Evolutionary conservation across 169 alveolate species (phyloP), one percentile per base, ranked within the genome.

Genomic region (Theileria annulata): DNA sequence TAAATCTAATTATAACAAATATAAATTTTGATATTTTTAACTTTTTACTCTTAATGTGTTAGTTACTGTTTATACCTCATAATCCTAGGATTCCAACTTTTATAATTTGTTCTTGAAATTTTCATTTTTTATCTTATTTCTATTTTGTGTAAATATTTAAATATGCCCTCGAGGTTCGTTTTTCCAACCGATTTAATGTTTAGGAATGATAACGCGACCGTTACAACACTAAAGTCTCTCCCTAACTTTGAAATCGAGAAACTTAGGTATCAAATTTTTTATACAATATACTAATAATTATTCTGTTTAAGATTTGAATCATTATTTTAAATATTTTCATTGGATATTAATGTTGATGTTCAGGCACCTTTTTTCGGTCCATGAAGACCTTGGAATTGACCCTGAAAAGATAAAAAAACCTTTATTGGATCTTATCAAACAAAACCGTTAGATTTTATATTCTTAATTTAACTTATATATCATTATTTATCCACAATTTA

Each of bases 201-300:
- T 48, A 81, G 88, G 58, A 75, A 63, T 58, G 88, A 81, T 27
- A 81, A 71, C 59, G 85, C 85, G 47, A 75, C 88, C 30, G 75
- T 78, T n/a, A 74, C 85, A 17, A 81, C 88, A 23, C 30, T 81
- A n/a, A 81, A 74, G 85, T 47, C 88, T 27, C 70, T 81, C 62
- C 88, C 88, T 9, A 81, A 81, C 59, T 81, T 81, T 67, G 88
- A 81, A 42, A 75, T 81, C 15, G 88, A 81, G 31, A 68, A 77
- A 59, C 67, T 81, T 47, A 60, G 85, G 88, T 81, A 64, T 10
- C 30, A 27, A 37, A 23, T 10, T 5, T 35, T 17, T 5, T 13
- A 8, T 47, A 12, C 17, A 59, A 59, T 23, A 23, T 59, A 21
- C 12, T 10, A 10, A 59, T 59, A 10, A 59, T 31, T 64, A 42